phyloP scores from a whole-genome alignment of 1,284 basidiomycete genomes.

The Ceratobasidium sp. region DNA sequence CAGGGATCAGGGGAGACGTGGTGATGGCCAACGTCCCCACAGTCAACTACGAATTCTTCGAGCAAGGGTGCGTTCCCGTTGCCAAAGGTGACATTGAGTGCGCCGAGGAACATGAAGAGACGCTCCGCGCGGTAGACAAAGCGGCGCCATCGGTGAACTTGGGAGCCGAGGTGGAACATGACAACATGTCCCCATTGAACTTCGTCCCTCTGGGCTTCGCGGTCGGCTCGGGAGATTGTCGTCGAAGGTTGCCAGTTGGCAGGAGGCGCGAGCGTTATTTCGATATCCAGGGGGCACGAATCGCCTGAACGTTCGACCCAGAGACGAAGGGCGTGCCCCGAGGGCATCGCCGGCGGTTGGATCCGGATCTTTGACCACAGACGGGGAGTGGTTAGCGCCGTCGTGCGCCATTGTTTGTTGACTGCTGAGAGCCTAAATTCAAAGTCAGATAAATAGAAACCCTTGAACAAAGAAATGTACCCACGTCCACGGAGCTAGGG shows the following conservation, averaged over 20 bases:
- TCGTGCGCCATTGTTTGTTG: conserved; percentile 41
- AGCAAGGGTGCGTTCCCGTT: conserved; percentile 64
- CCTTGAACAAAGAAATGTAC: conserved; percentile 59
- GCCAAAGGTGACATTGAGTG: conserved; percentile 59
- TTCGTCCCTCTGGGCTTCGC: conserved; percentile 39
- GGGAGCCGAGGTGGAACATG: conserved; percentile 72
- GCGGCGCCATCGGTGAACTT: conserved; percentile 75
- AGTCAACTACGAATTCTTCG: conserved; percentile 74
- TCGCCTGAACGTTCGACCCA: conserved; percentile 77
- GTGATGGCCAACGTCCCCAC: conserved; percentile 55
- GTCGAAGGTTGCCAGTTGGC: conserved; percentile 39
- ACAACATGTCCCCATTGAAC: conserved; percentile 75
- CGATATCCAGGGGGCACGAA: conserved; percentile 71
- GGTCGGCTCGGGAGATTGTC: conserved; percentile 29
- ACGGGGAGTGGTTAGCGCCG: conserved; percentile 40
- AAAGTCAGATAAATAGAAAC: conserved; percentile 44
- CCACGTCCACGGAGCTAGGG: conserved; percentile 23
- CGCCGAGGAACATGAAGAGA: conserved; percentile 69
- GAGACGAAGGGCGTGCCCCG: conserved; percentile 74
- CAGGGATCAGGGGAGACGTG: conserved; percentile 41
- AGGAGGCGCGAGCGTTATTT: conserved; percentile 63
- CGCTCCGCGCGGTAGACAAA: conserved; percentile 77
- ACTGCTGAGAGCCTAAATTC: conserved; percentile 30
- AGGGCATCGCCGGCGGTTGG: conserved; percentile 67
- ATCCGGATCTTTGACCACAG: conserved; percentile 64